A percentile compares a stretch with the other conserved stretches of the same genome.
Conservation (phyloP, 1,284 basidiomycete genomes). For the Puccinia hordei region DNA sequence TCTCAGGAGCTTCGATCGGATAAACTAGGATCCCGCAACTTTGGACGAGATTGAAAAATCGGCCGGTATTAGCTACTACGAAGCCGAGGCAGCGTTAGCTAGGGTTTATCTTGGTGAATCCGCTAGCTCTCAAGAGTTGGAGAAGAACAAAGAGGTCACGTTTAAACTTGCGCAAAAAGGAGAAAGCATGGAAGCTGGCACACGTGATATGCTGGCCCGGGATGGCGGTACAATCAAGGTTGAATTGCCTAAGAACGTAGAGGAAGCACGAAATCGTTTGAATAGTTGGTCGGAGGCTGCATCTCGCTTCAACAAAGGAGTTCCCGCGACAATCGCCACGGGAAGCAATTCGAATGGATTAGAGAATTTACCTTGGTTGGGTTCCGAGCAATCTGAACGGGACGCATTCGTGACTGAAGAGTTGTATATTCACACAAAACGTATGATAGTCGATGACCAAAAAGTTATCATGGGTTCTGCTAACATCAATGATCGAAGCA, state of each 20-base stretch:
- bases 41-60: constrained; percentile 72
- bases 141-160: constrained; percentile 52
- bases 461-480: constrained; percentile 74
- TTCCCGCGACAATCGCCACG: constrained; percentile 75
- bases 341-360: constrained; percentile 65
- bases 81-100: constrained; percentile 82
- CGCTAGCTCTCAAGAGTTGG: constrained; percentile 62
- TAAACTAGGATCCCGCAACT: constrained; percentile 72
- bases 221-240: constrained; percentile 51
- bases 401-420: constrained; percentile 72
- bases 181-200: constrained; percentile 52
- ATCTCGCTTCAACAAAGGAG: constrained; percentile 57
- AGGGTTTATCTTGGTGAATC: constrained; percentile 74
- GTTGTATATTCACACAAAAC: constrained; percentile 70
- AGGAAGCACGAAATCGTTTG: constrained; percentile 56
- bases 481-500: constrained; percentile 81
- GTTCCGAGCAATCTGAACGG: constrained; percentile 77
- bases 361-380: constrained; percentile 73
- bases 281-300: constrained; percentile 53
- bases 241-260: constrained; percentile 54
- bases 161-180: constrained; percentile 57
- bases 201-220: constrained; percentile 47
- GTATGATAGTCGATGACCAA: constrained; percentile 89
- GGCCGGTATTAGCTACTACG: constrained; percentile 76
- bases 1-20: constrained; percentile 82